A percentile compares a stretch with the other conserved stretches of the same genome.
Conservation (phyloP, 2,329 filamentous ascomycete species). For the Colletotrichum scovillei region DNA sequence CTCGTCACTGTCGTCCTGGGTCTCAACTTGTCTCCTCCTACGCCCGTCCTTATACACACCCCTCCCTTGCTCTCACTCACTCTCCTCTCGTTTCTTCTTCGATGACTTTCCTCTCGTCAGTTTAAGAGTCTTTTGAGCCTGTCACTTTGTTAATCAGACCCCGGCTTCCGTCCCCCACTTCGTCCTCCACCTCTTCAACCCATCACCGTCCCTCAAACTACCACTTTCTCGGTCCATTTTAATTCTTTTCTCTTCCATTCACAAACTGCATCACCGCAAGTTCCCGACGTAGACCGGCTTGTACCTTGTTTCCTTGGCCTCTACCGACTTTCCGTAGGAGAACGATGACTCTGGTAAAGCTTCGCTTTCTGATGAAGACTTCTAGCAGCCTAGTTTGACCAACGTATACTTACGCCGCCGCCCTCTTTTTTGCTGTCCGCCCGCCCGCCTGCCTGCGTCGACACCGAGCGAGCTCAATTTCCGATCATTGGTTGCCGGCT, state of each 20-base stretch:
- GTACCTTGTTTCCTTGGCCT: constrained; percentile 44
- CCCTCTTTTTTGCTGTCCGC: constrained; percentile 42
- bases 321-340: constrained; percentile 45
- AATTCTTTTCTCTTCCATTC: constrained; percentile 39
- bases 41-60: constrained; percentile 30
- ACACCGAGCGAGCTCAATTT: constrained; percentile 39
- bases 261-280: constrained; percentile 45
- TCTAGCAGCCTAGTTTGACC: constrained; percentile 52
- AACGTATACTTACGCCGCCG: constrained; percentile 49
- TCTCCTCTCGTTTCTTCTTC: constrained; percentile 34
- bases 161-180: constrained; percentile 37
- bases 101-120: constrained; percentile 34
- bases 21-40: constrained; percentile 22
- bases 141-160: constrained; percentile 39
- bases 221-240: constrained; percentile 37
- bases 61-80: constrained; percentile 21
- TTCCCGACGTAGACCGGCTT: constrained; percentile 51
- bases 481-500: constrained; percentile 54
- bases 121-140: constrained; percentile 34
- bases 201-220: constrained; percentile 36
- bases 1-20: constrained; percentile 17
- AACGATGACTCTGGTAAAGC: constrained; percentile 53
- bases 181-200: constrained; percentile 37
- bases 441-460: constrained; percentile 23
- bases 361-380: constrained; percentile 47